A percentile compares a stretch with the other conserved stretches of the same genome.
Conservation (phyloP, 805 yeast genomes). For the Candida arabinofermentans region DNA sequence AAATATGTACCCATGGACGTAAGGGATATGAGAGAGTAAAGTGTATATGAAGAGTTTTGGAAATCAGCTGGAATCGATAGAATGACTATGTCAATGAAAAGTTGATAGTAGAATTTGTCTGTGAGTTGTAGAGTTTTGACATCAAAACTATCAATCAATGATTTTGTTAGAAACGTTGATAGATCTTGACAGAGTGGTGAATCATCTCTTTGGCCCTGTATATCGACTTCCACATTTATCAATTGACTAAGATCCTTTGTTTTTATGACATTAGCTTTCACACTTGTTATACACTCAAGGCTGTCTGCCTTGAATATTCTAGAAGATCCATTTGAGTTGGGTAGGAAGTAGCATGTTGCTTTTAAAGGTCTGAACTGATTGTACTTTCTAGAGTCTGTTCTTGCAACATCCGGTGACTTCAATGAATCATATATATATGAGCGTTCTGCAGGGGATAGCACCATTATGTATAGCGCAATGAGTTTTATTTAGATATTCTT, state of each 20-base stretch:
- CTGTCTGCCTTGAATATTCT: slow-evolving; percentile 85
- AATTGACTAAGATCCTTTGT: slow-evolving; percentile 40
- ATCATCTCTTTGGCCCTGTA: slow-evolving; percentile 79
- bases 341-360: slow-evolving; percentile 74
- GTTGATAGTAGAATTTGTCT: slow-evolving; percentile 67
- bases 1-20: slow-evolving; percentile 76
- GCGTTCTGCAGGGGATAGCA: slow-evolving; percentile 71
- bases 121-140: slow-evolving; percentile 55
- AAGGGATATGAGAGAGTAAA: slow-evolving; percentile 48
- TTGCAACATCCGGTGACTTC: slow-evolving; percentile 46
- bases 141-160: slow-evolving; percentile 52
- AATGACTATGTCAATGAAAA: slow-evolving; percentile 76
- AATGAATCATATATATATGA: slow-evolving; percentile 75
- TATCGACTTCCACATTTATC: slow-evolving; percentile 73
- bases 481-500: neutral
- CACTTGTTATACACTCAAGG: slow-evolving; percentile 87
- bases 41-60: slow-evolving; percentile 62
- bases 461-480: slow-evolving; percentile 38
- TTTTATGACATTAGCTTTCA: slow-evolving; percentile 75
- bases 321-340: slow-evolving; percentile 90
- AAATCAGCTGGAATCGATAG: slow-evolving; percentile 50
- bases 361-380: slow-evolving; percentile 84
- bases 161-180: slow-evolving; percentile 54
- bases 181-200: slow-evolving; percentile 63
- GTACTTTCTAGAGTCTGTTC: slow-evolving; percentile 81